Evolutionary conservation across 768 basidiomycete genomes (phyloP), one percentile per base, ranked within the genome.

Genomic region (Hysterangium stoloniferum): DNA sequence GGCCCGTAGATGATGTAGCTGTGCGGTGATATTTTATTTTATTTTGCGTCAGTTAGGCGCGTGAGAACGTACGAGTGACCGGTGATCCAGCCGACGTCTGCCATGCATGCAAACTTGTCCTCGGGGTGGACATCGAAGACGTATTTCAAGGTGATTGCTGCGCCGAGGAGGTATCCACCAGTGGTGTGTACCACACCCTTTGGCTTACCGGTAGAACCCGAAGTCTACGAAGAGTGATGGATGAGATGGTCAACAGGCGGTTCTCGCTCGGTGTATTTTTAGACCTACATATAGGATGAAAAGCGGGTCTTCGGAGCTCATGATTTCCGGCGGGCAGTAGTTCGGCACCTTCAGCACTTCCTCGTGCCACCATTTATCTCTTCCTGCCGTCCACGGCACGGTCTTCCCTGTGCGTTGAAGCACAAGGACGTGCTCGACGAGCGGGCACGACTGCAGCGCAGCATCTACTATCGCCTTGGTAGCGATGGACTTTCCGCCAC

Each of bases 11-110:
- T 77, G 62, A 98, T 97, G 71, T 97, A 90, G 12, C 80, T 82
- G 54, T 28, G 35, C 24, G 15, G 15, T 45, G 55, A 6, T 42
- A 33, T 4, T 24, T 22, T n/a, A 20, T 35, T 31, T 29, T 19
- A 25, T 13, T 36, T 25, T 13, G 33, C 12, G 20, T 36, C n/a
- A 20, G 25, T 17, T 9, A 34, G 33, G 11, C 9, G 17, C 17
- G 24, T 25, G n/a, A 19, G 15, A 12, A 61, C 66, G 58, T 53
- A 88, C 69, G 87, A 88, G 69, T 96, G 92, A 15, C 94, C 94
- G 2, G 95, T 98, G 71, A 98, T 95, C 95, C 95, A 98, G 59
- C 95, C 95, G 46, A 99, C 77, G 62, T 99, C 95, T 52, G 95
- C 95, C 94, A 97, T 93, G 73, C 95, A 98, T 1, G 84, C 96